phyloP scores from a whole-genome alignment of 495 filamentous ascomycete species.

The Astrothelium macrocarpum region DNA sequence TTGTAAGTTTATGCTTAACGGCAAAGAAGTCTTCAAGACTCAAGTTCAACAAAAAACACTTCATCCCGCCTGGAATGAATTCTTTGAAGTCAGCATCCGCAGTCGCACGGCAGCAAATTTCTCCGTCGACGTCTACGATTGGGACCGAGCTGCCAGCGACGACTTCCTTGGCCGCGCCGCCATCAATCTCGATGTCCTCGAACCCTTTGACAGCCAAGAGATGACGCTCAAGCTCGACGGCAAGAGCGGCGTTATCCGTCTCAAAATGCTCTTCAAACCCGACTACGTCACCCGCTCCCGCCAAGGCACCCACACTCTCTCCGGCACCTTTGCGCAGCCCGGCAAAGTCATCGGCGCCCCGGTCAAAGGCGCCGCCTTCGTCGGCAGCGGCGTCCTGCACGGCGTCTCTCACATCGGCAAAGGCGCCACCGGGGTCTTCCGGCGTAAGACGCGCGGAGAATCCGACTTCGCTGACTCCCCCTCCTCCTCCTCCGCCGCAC shows the following conservation, averaged over 20 bases:
- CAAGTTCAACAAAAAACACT: constrained; percentile 94
- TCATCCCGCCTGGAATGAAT: constrained; percentile 90
- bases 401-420: constrained; percentile 80
- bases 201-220: constrained; percentile 71
- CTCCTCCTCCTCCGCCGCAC: not conserved
- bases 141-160: constrained; percentile 86
- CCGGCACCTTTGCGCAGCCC: constrained; percentile 81
- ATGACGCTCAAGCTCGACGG: constrained; percentile 70
- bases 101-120: constrained; percentile 82
- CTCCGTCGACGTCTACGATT: constrained; percentile 78
- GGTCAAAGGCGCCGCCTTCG: constrained; percentile 64
- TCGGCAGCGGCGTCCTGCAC: constrained; percentile 66
- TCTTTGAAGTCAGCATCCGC: constrained; percentile 72
- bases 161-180: constrained; percentile 69
- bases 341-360: constrained; percentile 89
- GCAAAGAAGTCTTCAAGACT: constrained; percentile 80
- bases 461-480: not conserved
- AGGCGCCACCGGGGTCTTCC: constrained; percentile 46
- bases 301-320: constrained; percentile 88
- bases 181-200: constrained; percentile 75
- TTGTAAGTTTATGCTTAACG: constrained; percentile 86
- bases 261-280: constrained; percentile 88
- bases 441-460: constrained; percentile 35
- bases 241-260: constrained; percentile 71
- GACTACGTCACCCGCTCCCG: constrained; percentile 80